Evolutionary conservation across 169 alveolate species (phyloP), one percentile per base, ranked within the genome.

Genomic region (Plasmodium cynomolgi): DNA sequence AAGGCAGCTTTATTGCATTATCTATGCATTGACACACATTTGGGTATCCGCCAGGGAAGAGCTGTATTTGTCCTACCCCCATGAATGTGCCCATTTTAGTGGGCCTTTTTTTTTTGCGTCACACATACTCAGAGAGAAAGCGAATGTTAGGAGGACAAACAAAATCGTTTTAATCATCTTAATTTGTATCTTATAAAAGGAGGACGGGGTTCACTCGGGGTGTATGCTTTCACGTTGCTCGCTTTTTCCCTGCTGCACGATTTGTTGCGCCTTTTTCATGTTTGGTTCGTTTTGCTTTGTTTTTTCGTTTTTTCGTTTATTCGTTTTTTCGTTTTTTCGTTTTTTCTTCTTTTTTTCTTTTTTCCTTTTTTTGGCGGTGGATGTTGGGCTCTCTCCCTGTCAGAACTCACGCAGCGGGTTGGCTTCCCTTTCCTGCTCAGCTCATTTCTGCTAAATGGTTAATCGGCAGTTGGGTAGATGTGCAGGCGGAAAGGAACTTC

Each of bases 131-230:
- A 39, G 29, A 33, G 56, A 50, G 39, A 75, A 54, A 50, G 62
- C 23, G 31, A 50, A 33, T n/a, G 29, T 41, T 50, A 75, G 17
- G 34, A 84, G 84, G 50, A 85, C 34, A 17, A 17, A 33, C 39
- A 50, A 54, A 29, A 85, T 37, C 26, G 80, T 50, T 34, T 79
- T 85, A 39, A 75, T n/a, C 93, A 85, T 85, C 81, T 85, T 85
- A 75, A 26, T 23, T 6, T 33, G 77, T 31, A 44, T 71, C 15
- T 41, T 47, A 47, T 47, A 13, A n/a, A 29, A 15, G 9, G 34
- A 13, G 58, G 33, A 20, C 39, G 77, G n/a, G 44, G 50, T 84
- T 23, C 26, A 62, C 11, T n/a, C 1, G 75, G 15, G 75, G 15
- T 1, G 75, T 62, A 26, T 62, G 3, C 15, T 62, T 62, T 62